These are phyloP conservation scores for Apophysomyces variabilis DNA, from an alignment of 371 early-diverging fungal genomes.

Conservation along the genomic window DNA sequence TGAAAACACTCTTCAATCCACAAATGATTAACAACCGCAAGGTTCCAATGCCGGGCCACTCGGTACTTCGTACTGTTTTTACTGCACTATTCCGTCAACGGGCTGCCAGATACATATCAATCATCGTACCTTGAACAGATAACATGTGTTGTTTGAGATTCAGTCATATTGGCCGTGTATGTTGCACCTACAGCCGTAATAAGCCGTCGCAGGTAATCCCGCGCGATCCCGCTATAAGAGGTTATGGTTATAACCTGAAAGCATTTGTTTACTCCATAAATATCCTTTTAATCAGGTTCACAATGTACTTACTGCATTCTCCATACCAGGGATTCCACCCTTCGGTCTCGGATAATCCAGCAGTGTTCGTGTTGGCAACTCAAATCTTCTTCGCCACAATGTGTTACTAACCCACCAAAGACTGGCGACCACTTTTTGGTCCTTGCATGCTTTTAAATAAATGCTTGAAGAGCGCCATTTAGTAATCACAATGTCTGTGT, in stretches of 20 bases:
- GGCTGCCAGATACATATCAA: neutral
- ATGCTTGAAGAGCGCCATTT: slow-evolving; percentile 55
- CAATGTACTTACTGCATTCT: slow-evolving; percentile 39
- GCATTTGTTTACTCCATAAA: slow-evolving; percentile 6
- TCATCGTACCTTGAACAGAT: slow-evolving; percentile 67
- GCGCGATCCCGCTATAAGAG: slow-evolving; percentile 68
- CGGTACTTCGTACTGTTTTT: slow-evolving; percentile 60
- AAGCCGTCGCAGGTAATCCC: slow-evolving; percentile 74
- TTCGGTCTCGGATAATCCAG: slow-evolving; percentile 66
- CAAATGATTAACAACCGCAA: slow-evolving; percentile 81
- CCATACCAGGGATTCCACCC: slow-evolving; percentile 54
- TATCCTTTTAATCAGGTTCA: neutral
- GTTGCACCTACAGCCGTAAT: slow-evolving; percentile 66
- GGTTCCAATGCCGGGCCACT: slow-evolving; percentile 62
- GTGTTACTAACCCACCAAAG: slow-evolving; percentile 63
- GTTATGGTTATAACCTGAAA: slow-evolving; percentile 62
- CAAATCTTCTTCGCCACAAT: slow-evolving; percentile 32
- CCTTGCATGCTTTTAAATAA: slow-evolving; percentile 60
- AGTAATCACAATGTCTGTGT: slow-evolving; percentile 63
- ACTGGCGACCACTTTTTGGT: slow-evolving; percentile 71
- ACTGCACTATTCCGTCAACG: neutral
- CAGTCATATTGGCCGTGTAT: slow-evolving; percentile 62
- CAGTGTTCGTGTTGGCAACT: slow-evolving; percentile 47
- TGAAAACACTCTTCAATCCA: slow-evolving; percentile 86
- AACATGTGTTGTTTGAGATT: slow-evolving; percentile 50